Percentiles rank a stretch among this genome's conserved stretches.
These are phyloP conservation scores for Ganoderma boninense DNA, from an alignment of 1,284 basidiomycete species.

Conservation along the genomic window DNA sequence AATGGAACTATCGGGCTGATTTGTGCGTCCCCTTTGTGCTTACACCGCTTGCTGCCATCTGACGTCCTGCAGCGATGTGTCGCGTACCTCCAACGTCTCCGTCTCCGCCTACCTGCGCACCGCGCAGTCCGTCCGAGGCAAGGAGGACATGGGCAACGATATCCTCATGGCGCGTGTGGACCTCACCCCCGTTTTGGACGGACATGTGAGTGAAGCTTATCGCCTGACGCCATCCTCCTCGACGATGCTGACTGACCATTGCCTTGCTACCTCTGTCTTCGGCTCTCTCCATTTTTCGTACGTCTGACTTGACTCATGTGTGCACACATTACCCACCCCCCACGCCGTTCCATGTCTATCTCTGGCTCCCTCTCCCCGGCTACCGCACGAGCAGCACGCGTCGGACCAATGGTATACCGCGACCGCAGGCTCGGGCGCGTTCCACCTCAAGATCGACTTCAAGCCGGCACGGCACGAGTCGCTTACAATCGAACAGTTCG, in stretches of 20 bases:
- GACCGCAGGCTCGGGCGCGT: slow-evolving; percentile 86
- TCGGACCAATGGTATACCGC: slow-evolving; percentile 91
- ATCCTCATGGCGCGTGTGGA: slow-evolving; percentile 92
- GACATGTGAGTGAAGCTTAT: slow-evolving; percentile 59
- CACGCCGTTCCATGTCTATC: not conserved
- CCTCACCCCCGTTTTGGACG: slow-evolving; percentile 88
- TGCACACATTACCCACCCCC: not conserved
- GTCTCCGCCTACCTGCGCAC: slow-evolving; percentile 91
- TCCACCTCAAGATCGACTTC: slow-evolving; percentile 97
- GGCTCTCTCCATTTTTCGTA: not conserved
- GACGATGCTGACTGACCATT: slow-evolving; percentile 13
- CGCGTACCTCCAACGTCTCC: slow-evolving; percentile 89
- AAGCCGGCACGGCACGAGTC: slow-evolving; percentile 84
- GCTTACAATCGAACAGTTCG: slow-evolving; percentile 95
- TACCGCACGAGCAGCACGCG: slow-evolving; percentile 57
- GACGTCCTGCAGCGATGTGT: slow-evolving; percentile 73
- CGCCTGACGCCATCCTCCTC: slow-evolving; percentile 22
- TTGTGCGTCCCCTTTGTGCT: slow-evolving; percentile 69
- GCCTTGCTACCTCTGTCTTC: slow-evolving; percentile 14
- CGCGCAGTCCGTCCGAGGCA: slow-evolving; percentile 64
- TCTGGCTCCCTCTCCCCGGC: not conserved
- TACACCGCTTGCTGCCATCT: slow-evolving; percentile 22
- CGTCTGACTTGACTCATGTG: not conserved
- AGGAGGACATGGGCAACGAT: slow-evolving; percentile 93
- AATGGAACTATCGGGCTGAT: slow-evolving; percentile 97